Evolutionary conservation across 1,139 yeast genomes (phyloP).

Genomic region (Ogataea hybrid): DNA sequence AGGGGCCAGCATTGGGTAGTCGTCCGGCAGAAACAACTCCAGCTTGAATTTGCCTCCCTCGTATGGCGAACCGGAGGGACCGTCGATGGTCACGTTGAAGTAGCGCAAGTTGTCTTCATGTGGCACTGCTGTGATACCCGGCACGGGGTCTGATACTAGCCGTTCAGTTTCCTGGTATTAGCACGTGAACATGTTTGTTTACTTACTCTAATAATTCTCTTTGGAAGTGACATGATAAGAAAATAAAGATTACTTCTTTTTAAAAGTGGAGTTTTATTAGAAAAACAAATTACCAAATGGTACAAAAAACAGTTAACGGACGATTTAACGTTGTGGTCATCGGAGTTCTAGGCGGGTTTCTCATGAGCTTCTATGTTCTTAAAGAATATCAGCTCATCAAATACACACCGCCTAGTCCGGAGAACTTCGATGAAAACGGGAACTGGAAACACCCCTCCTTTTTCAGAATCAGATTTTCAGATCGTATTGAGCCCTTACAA

Average conservation of each 20-base stretch:
- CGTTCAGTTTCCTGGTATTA: slow-evolving; percentile 76
- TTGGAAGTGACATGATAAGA: slow-evolving; percentile 50
- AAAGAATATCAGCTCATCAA: slow-evolving; percentile 33
- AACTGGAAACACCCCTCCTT: slow-evolving; percentile 32
- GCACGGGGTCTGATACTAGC: slow-evolving; percentile 89
- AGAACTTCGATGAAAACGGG: slow-evolving; percentile 33
- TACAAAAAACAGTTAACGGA: slow-evolving; percentile 26
- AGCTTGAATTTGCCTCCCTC: slow-evolving; percentile 74
- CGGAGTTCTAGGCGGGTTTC: slow-evolving; percentile 29
- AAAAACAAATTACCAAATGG: slow-evolving; percentile 12
- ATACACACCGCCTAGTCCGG: slow-evolving; percentile 33
- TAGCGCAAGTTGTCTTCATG: slow-evolving; percentile 92
- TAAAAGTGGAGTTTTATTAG: slow-evolving; percentile 1
- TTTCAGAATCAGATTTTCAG: slow-evolving; percentile 27
- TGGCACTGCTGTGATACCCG: slow-evolving; percentile 91
- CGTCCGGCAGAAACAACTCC: slow-evolving; percentile 82
- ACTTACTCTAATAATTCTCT: slow-evolving; percentile 78
- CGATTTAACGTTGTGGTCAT: slow-evolving; percentile 27
- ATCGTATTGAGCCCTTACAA: slow-evolving; percentile 29
- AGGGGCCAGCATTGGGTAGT: slow-evolving; percentile 93
- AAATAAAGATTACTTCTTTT: not conserved
- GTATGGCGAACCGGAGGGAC: slow-evolving; percentile 85
- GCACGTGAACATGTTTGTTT: not conserved
- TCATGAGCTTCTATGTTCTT: slow-evolving; percentile 27
- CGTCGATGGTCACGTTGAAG: slow-evolving; percentile 85